Evolutionary conservation across 345 rosid species (phyloP).

Genomic region (Melaleuca quinquenervia): DNA sequence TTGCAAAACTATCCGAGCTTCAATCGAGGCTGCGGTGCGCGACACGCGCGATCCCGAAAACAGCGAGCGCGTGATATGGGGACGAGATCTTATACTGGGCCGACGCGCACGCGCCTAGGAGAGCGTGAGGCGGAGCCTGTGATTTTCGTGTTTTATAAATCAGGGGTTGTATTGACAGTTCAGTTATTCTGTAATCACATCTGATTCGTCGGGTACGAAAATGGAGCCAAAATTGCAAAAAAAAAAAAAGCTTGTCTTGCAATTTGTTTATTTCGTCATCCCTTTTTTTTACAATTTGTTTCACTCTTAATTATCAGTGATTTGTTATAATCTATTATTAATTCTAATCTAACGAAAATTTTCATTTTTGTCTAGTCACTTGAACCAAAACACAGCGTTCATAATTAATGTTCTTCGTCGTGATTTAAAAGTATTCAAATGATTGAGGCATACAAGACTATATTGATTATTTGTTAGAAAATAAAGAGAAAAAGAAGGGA

Average conservation of each 20-base stretch:
- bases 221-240: neutral
- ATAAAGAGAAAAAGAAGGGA: neutral
- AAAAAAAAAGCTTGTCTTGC: neutral
- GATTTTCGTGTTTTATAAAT: neutral
- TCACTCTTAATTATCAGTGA: neutral
- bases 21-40: neutral
- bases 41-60: neutral
- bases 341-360: neutral
- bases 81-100: neutral
- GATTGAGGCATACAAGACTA: neutral
- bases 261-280: neutral
- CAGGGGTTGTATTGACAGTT: neutral
- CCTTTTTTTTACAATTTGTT: neutral
- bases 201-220: too few relatives aligned
- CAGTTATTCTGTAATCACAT: neutral
- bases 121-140: neutral
- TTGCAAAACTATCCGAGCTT: neutral
- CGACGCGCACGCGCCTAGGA: neutral
- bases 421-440: fast-evolving
- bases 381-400: neutral
- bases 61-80: neutral
- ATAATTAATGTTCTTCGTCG: neutral
- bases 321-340: neutral
- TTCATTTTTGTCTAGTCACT: neutral
- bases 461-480: neutral